Base-by-base conservation (phyloP, 1,284 basidiomycete genomes). In the Thelephora terrestris region DNA sequence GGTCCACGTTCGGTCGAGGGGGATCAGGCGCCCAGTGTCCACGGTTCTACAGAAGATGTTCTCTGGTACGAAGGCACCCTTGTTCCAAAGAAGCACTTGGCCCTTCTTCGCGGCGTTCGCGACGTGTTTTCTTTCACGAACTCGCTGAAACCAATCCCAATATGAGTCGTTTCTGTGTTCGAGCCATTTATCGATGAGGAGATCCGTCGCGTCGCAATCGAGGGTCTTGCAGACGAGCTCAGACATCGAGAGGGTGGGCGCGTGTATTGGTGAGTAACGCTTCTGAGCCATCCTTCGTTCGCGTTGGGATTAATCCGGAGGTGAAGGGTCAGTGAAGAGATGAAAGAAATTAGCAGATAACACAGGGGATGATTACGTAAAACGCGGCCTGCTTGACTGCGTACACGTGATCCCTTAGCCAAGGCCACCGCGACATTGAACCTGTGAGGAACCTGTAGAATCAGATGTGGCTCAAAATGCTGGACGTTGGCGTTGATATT, bases 101-200 rank as follows among this genome's bases (percentile, higher is more conserved):
- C 74, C 74, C 53, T 68, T 71, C 18, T 72, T 64, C 21, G 69
- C 64, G 45, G 72, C 49, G 43, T 53, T 52, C 45, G 56, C 56
- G 21, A 66, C 70, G 53, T 82, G 76, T 56, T 74, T 78, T 49
- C 79, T 71, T 56, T 82, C 79, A 46, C 83, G 70, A 21, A 83
- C 73, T 50, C 75, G 76, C 52, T 71, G 70, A 56, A 85, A 85
- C 82, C 83, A 85, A 50, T 84, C 80, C 62, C 77, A 75, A 59
- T 85, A 85, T 46, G 77, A 71, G 65, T 84, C 79, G 54, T 81
- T 78, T 57, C 75, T 75, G 58, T 85, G 81, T 59, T 85, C 81
- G 43, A 85, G 78, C 82, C 82, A 85, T 63, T 79, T 82, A 71
- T 85, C 81, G 65, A 85, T 85, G 55, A 85, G 75, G 65, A 78